Conservation (phyloP, 345 rosid species). For the Eucalyptus urophylla region DNA sequence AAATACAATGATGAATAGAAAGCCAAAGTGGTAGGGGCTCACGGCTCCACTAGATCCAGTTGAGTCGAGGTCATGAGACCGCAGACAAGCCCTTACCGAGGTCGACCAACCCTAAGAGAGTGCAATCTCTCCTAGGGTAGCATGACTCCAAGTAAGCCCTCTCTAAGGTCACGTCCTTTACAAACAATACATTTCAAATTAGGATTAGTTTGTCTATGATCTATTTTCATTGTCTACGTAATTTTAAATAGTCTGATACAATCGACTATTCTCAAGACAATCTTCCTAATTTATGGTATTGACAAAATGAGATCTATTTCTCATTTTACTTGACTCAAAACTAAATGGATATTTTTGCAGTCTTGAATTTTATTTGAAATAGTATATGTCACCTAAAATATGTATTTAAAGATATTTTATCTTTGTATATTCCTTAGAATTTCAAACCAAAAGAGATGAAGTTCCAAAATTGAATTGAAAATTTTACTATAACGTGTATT, state of each 20-base stretch:
- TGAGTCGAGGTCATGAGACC: neutral
- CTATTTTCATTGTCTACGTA: neutral
- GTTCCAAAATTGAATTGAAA: neutral
- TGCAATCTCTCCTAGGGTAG: too few relatives aligned
- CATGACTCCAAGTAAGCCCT: too few relatives aligned
- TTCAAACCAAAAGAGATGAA: neutral
- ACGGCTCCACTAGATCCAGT: neutral
- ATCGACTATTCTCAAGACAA: neutral
- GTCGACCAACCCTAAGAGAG: too few relatives aligned
- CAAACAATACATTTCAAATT: too few relatives aligned
- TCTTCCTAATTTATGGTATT: neutral
- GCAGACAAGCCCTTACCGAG: too few relatives aligned
- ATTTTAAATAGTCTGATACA: neutral
- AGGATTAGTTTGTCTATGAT: too few relatives aligned
- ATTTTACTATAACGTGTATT: neutral
- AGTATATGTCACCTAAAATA: neutral
- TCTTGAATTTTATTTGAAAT: neutral
- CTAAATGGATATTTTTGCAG: neutral
- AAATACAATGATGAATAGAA: too few relatives aligned
- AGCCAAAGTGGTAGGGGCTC: neutral
- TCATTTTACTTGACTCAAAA: neutral
- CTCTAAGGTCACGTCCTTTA: accelerated
- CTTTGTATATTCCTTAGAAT: neutral
- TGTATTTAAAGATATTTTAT: neutral
- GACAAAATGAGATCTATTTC: neutral